These are phyloP conservation scores for Aspergillus felis DNA, from an alignment of 2,329 filamentous ascomycete species.

Conservation along the genomic window DNA sequence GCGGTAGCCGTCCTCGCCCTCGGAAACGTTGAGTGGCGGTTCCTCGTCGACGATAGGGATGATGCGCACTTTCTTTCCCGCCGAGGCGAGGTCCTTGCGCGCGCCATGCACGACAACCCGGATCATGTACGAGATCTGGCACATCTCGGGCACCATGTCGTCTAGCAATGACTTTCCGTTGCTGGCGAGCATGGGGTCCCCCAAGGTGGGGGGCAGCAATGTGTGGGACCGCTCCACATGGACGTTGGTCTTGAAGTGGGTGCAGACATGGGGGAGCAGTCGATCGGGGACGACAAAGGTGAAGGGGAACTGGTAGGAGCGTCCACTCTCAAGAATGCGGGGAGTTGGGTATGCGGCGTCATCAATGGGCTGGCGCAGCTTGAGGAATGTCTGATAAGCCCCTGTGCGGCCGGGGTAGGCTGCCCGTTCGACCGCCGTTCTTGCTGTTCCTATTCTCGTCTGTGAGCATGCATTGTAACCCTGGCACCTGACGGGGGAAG, in stretches of 20 bases:
- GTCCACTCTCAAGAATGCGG: slow-evolving; percentile 51
- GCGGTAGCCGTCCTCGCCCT: slow-evolving; percentile 47
- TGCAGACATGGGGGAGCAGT: slow-evolving; percentile 57
- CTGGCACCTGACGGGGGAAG: not conserved
- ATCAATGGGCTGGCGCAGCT: slow-evolving; percentile 57
- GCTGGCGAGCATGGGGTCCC: slow-evolving; percentile 53
- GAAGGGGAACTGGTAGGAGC: slow-evolving; percentile 58
- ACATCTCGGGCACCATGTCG: slow-evolving; percentile 62
- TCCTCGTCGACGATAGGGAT: slow-evolving; percentile 57
- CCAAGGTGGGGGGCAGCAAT: slow-evolving; percentile 58
- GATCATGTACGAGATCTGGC: slow-evolving; percentile 56
- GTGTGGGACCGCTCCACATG: slow-evolving; percentile 55
- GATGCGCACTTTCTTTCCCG: slow-evolving; percentile 55
- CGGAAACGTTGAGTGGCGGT: slow-evolving; percentile 53
- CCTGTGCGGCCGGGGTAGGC: slow-evolving; percentile 53
- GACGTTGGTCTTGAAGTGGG: slow-evolving; percentile 49
- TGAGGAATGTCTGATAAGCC: slow-evolving; percentile 59
- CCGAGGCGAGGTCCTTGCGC: slow-evolving; percentile 46
- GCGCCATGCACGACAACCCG: slow-evolving; percentile 40
- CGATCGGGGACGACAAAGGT: slow-evolving; percentile 60
- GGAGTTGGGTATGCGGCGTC: slow-evolving; percentile 52
- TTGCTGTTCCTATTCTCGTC: slow-evolving; percentile 42
- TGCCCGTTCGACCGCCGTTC: slow-evolving; percentile 54
- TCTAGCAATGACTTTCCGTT: slow-evolving; percentile 52
- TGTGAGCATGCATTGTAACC: slow-evolving; percentile 1